phyloP scores from a whole-genome alignment of 441 rosid species.

The Cnidoscolus chayamansa region DNA sequence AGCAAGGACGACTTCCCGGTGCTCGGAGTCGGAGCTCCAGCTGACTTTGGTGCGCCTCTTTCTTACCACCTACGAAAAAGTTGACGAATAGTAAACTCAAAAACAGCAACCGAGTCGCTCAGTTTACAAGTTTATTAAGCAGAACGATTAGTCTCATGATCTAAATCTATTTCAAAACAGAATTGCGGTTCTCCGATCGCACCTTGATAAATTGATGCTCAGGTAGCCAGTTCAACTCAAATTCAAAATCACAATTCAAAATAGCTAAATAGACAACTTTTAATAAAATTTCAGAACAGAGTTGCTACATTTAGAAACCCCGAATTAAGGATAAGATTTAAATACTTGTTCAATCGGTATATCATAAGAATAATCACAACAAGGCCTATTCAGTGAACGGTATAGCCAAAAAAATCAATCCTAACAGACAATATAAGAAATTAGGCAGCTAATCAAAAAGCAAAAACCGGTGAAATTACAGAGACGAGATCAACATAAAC shows the following conservation, averaged over 20 bases:
- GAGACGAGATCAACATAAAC: constrained; percentile 3
- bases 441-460: neutral
- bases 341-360: neutral
- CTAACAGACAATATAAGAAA: neutral
- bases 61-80: constrained; percentile 39
- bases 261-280: neutral
- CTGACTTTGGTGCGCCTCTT: constrained; percentile 49
- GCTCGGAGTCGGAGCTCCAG: constrained; percentile 31
- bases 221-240: neutral
- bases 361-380: neutral
- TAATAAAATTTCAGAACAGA: constrained; percentile 7
- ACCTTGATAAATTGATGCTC: neutral
- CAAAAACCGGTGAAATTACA: neutral
- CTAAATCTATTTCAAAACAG: constrained; percentile 7
- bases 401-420: neutral
- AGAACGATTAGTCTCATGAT: neutral
- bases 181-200: neutral
- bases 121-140: neutral
- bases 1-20: constrained; percentile 19
- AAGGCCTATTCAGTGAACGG: neutral
- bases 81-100: constrained; percentile 2
- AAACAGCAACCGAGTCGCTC: neutral
- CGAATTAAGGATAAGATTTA: neutral
- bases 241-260: constrained; percentile 3
- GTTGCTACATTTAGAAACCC: neutral